These are phyloP conservation scores for Stylosanthes scabra DNA, from an alignment of 331 rosid species.

Conservation along the genomic window DNA sequence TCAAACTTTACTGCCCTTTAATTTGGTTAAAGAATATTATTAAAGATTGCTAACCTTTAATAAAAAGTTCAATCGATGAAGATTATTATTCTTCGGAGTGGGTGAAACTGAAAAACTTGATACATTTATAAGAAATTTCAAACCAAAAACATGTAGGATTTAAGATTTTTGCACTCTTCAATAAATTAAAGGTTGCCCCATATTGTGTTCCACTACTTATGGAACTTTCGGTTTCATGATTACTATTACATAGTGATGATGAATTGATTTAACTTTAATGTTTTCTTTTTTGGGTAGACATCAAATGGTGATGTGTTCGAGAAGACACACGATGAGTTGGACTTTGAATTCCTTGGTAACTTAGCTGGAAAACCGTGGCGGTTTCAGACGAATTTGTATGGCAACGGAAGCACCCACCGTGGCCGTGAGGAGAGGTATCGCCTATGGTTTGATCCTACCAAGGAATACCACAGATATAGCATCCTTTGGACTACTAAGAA, in stretches of 20 bases:
- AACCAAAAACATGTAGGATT: background rate
- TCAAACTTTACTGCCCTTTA: conserved; percentile 25
- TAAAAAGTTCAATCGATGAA: conserved; percentile 28
- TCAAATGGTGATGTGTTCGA: conserved; percentile 89
- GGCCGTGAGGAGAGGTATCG: conserved; percentile 96
- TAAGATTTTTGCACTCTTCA: background rate
- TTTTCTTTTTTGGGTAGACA: conserved; percentile 47
- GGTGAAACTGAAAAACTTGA: background rate
- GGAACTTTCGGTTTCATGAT: conserved; percentile 20
- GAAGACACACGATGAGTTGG: conserved; percentile 91
- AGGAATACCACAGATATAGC: conserved; percentile 79
- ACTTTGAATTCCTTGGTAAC: conserved; percentile 93
- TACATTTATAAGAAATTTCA: background rate
- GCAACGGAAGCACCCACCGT: conserved; percentile 90
- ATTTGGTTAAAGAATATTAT: conserved; percentile 1
- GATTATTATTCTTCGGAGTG: conserved; percentile 7
- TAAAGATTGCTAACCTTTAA: background rate
- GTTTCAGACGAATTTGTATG: conserved; percentile 93
- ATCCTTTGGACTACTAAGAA: conserved; percentile 82
- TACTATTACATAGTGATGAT: background rate
- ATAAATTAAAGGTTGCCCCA: background rate
- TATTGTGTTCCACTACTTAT: background rate
- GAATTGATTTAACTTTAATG: conserved; percentile 6
- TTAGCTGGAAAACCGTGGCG: conserved; percentile 90
- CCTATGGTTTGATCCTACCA: conserved; percentile 93